Conservation (phyloP, 1,139 yeast species). For the Blastobotrys aristatus region DNA sequence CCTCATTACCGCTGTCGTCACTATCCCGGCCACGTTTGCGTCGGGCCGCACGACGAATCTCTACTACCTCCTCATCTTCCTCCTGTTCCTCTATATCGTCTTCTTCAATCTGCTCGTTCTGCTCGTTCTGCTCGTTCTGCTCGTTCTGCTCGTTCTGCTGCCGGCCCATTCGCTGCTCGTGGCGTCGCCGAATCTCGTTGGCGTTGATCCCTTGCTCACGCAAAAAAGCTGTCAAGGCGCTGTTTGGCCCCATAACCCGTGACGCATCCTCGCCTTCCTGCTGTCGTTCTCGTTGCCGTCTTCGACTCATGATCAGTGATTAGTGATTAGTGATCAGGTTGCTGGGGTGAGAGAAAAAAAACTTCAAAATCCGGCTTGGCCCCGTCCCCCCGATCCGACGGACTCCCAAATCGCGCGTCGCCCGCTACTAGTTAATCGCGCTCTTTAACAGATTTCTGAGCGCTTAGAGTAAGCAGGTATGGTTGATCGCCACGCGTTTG, state of each 20-base stretch:
- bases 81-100: conserved; percentile 27
- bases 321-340: too few species aligned
- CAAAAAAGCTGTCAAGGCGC: conserved; percentile 41
- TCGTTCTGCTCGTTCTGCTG: conserved; percentile 19
- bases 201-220: conserved; percentile 80
- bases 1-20: conserved; percentile 36
- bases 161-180: conserved; percentile 36
- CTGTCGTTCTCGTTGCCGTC: conserved; percentile 2
- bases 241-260: conserved; percentile 35
- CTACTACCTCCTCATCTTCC: conserved; percentile 19
- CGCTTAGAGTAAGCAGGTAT: too few species aligned
- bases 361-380: neutral
- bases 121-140: conserved; percentile 11
- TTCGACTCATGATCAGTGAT: conserved; percentile 1
- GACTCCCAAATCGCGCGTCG: too few species aligned
- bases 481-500: too few species aligned
- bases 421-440: too few species aligned
- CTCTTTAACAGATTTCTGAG: too few species aligned
- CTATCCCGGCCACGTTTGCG: conserved; percentile 36
- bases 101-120: too few species aligned
- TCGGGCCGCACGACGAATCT: conserved; percentile 30
- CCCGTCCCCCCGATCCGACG: neutral
- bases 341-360: neutral
- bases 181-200: conserved; percentile 64
- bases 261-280: conserved; percentile 9